Evolutionary conservation across 305 asterid species (phyloP).

Genomic region (Coffea humblotiana): DNA sequence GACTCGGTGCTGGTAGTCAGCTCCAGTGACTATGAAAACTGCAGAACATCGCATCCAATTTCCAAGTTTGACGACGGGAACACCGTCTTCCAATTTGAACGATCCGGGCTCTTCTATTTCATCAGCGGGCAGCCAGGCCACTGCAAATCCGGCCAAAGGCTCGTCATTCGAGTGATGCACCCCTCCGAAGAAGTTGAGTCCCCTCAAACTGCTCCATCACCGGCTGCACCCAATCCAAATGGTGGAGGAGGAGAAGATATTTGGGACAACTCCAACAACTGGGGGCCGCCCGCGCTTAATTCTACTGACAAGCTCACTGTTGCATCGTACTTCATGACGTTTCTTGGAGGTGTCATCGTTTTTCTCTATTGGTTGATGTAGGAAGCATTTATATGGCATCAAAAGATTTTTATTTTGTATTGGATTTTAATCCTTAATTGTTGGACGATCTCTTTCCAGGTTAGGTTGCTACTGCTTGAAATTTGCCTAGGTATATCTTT

Average conservation of each 20-base stretch:
- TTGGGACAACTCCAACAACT: constrained; percentile 7
- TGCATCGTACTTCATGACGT: constrained; percentile 34
- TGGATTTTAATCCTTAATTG: background rate
- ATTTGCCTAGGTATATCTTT: no score
- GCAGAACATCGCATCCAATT: constrained; percentile 56
- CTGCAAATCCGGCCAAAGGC: constrained; percentile 60
- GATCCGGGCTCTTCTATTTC: constrained; percentile 62
- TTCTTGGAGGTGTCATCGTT: constrained; percentile 27
- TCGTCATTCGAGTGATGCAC: constrained; percentile 69
- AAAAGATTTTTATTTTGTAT: background rate
- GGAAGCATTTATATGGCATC: background rate
- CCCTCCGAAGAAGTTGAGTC: constrained; percentile 33
- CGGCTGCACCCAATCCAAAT: constrained; percentile 23
- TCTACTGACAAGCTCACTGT: constrained; percentile 31
- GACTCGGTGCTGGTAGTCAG: constrained; percentile 68
- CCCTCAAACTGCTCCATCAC: constrained; percentile 41
- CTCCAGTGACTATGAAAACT: constrained; percentile 45
- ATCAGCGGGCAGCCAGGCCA: constrained; percentile 63
- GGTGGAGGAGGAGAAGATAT: constrained; percentile 22
- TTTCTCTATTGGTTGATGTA: constrained; percentile 38
- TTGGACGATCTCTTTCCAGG: background rate
- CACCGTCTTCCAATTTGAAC: constrained; percentile 45
- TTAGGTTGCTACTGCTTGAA: background rate
- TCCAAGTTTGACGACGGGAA: constrained; percentile 50
- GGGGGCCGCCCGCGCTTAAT: constrained; percentile 25